Percentiles rank a stretch among this genome's conserved stretches.
Evolutionary conservation across 1,284 basidiomycete species (phyloP).

Genomic region (Apiotrichum veenhuisii): DNA sequence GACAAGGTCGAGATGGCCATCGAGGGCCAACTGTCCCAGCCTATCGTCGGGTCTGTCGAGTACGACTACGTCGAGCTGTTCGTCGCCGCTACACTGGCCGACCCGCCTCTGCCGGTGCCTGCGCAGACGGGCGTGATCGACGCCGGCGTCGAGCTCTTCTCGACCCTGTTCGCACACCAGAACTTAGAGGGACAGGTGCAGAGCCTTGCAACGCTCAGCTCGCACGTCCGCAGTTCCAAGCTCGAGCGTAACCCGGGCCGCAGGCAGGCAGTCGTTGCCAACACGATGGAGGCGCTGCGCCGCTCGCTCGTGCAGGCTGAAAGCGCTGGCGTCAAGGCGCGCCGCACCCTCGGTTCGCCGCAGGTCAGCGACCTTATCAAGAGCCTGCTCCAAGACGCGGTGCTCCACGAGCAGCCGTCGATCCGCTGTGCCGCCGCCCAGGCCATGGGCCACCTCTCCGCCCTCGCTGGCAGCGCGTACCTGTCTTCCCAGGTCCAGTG

Average conservation of each 20-base stretch:
- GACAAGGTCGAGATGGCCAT: slow-evolving; percentile 73
- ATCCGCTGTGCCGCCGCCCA: slow-evolving; percentile 82
- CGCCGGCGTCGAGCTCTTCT: slow-evolving; percentile 81
- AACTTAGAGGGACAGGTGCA: slow-evolving; percentile 65
- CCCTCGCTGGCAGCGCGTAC: slow-evolving; percentile 78
- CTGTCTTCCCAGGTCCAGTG: slow-evolving; percentile 84
- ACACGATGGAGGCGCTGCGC: slow-evolving; percentile 74
- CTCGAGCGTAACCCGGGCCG: slow-evolving; percentile 84
- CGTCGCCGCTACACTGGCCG: slow-evolving; percentile 18
- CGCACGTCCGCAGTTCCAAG: slow-evolving; percentile 65
- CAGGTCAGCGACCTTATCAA: slow-evolving; percentile 68
- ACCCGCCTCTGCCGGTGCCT: slow-evolving; percentile 58
- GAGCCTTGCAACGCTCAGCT: slow-evolving; percentile 63
- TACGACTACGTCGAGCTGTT: slow-evolving; percentile 80
- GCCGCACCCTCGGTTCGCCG: slow-evolving; percentile 65
- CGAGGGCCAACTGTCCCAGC: slow-evolving; percentile 69
- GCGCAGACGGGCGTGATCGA: slow-evolving; percentile 81
- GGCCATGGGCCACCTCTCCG: slow-evolving; percentile 81
- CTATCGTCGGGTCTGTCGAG: slow-evolving; percentile 78
- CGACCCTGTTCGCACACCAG: slow-evolving; percentile 73
- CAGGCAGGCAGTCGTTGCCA: slow-evolving; percentile 80
- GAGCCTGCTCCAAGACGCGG: slow-evolving; percentile 71
- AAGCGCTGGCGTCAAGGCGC: slow-evolving; percentile 54
- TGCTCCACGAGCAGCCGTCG: slow-evolving; percentile 74
- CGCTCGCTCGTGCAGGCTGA: slow-evolving; percentile 67